Evolutionary conservation across 2,329 filamentous ascomycete genomes (phyloP).

Genomic region (Cercospora brassicicola): DNA sequence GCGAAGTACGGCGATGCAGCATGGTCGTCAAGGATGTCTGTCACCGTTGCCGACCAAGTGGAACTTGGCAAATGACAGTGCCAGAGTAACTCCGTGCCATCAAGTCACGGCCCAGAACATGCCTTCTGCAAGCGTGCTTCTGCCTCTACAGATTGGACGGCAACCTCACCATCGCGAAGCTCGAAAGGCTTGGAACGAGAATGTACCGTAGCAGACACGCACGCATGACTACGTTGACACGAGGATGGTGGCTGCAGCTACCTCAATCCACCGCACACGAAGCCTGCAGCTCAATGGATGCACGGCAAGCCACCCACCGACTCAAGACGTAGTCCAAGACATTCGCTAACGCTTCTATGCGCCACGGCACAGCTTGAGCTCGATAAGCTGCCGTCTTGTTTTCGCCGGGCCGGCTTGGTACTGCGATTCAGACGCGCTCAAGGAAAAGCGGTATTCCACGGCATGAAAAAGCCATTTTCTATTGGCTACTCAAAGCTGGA

Average conservation of each 20-base stretch:
- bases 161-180: not conserved
- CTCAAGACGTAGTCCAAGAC: not conserved
- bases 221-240: not conserved
- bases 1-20: not conserved
- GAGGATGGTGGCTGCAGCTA: not conserved
- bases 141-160: not conserved
- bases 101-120: not conserved
- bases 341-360: slow-evolving; percentile 4
- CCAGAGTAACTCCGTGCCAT: not conserved
- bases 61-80: not conserved
- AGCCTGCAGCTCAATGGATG: not conserved
- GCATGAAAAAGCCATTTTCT: not conserved
- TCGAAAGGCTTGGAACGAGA: slow-evolving; percentile 12
- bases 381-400: slow-evolving; percentile 12
- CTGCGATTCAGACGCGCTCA: not conserved
- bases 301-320: not conserved
- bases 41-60: not conserved
- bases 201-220: not conserved
- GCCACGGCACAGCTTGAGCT: slow-evolving; percentile 8
- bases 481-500: not conserved
- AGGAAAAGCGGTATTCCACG: slow-evolving; percentile 5
- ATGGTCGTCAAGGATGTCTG: not conserved
- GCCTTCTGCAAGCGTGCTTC: not conserved
- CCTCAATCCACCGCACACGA: not conserved
- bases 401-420: slow-evolving; percentile 10